Evolutionary conservation across 768 basidiomycete species (phyloP), one percentile per base, ranked within the genome.

Genomic region (Collybiopsis luxurians): DNA sequence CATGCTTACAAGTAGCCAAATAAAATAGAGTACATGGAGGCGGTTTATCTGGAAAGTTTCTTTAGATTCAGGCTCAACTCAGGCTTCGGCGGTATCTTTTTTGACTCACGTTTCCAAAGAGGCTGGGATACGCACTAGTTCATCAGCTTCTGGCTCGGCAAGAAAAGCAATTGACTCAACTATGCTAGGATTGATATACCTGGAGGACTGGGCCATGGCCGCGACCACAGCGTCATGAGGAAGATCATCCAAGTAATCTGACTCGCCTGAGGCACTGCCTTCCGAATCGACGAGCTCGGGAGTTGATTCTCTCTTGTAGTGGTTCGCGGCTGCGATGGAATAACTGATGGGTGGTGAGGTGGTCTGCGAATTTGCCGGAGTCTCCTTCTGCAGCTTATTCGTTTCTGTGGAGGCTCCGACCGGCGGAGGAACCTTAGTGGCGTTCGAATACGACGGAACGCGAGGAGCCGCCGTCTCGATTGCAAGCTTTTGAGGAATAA

Each of bases 1-100:
- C 84, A 55, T 79, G 78, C 64, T 83, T 82, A 73, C 86, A 87
- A 46, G 73, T 75, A 28, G 81, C 76, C 26, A 87, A 72, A 65
- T 86, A 87, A 69, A 83, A 86, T 49, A 85, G 69, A 17, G 84
- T 86, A 65, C 86, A 87, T 15, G 86, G 85, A 23, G 86, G 79
- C 1, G 86, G 85, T 63, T 73, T 81, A 63, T 86, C 85, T 84
- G 63, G 21, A 39, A 30, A 50, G n/a, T 34, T 6, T 13, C 17
- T 21, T 55, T 21, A 57, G 26, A 43, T 30, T 19, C 23, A 31
- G 27, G n/a, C n/a, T n/a, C n/a, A n/a, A n/a, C n/a, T n/a, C n/a
- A n/a, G n/a, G n/a, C n/a, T n/a, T n/a, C n/a, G n/a, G n/a, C n/a
- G n/a, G n/a, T n/a, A n/a, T n/a, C n/a, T n/a, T n/a, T n/a, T 27